phyloP scores from a whole-genome alignment of 2,329 filamentous ascomycete species.

The Alternaria sp. region DNA sequence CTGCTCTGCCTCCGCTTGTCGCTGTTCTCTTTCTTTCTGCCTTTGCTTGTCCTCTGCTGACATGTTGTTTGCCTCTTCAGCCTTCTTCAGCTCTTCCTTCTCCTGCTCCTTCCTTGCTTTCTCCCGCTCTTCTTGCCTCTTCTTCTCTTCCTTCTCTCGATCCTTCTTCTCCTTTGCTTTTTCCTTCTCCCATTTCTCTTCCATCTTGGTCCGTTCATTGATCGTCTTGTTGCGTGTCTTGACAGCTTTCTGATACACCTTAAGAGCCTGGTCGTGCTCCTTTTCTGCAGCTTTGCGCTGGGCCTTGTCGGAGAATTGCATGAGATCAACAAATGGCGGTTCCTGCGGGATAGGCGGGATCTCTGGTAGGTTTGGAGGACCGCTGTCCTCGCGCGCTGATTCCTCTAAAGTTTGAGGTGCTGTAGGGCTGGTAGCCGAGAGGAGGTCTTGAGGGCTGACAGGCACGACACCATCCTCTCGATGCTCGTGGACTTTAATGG shows the following conservation, averaged over 20 bases:
- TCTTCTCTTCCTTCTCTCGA: slow-evolving; percentile 19
- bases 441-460: slow-evolving; percentile 37
- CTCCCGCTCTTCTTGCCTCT: slow-evolving; percentile 28
- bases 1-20: slow-evolving; percentile 10
- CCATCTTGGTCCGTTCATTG: slow-evolving; percentile 66
- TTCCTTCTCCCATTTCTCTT: slow-evolving; percentile 51
- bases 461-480: slow-evolving; percentile 45
- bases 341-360: slow-evolving; percentile 61
- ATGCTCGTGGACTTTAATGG: slow-evolving; percentile 57
- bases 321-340: slow-evolving; percentile 64
- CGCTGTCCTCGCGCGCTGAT: background rate
- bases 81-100: slow-evolving; percentile 25
- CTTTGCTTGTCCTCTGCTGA: slow-evolving; percentile 11
- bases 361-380: slow-evolving; percentile 50
- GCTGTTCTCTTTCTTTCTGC: slow-evolving; percentile 14
- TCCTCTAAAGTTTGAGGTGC: slow-evolving; percentile 1
- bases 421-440: slow-evolving; percentile 24
- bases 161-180: slow-evolving; percentile 34
- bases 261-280: slow-evolving; percentile 67
- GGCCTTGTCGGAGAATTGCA: slow-evolving; percentile 67
- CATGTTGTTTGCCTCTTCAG: slow-evolving; percentile 15
- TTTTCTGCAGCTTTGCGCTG: slow-evolving; percentile 72
- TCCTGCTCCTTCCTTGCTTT: slow-evolving; percentile 12
- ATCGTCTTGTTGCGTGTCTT: slow-evolving; percentile 71
- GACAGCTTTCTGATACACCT: slow-evolving; percentile 69